Conservation (phyloP, 306 rosid genomes). For the Pyrus communis region DNA sequence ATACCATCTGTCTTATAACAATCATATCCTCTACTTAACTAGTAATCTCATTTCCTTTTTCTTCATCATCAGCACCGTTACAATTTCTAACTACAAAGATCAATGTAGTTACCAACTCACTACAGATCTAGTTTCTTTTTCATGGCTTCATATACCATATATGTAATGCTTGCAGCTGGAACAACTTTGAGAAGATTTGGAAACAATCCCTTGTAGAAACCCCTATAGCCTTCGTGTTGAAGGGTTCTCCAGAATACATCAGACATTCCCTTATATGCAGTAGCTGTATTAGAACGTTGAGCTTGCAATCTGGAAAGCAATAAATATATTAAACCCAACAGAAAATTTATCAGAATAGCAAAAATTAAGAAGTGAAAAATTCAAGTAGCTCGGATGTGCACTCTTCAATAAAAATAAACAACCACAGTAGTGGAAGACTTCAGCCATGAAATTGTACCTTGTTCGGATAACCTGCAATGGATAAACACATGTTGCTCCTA, state of each 20-base stretch:
- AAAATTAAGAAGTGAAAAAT: background rate
- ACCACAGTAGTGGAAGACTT: conserved; percentile 2
- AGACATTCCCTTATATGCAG: conserved; percentile 60
- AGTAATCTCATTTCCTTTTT: conserved; percentile 17
- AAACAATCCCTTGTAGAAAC: conserved; percentile 91
- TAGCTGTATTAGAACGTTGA: conserved; percentile 30
- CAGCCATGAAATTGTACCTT: conserved; percentile 43
- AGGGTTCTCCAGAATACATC: conserved; percentile 87
- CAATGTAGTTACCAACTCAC: conserved; percentile 18
- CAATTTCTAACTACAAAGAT: conserved; percentile 25
- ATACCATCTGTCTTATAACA: conserved; percentile 19
- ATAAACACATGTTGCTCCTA: conserved; percentile 94
- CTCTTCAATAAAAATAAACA: background rate
- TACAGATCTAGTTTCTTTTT: conserved; percentile 78
- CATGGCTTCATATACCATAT: conserved; percentile 82
- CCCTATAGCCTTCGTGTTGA: conserved; percentile 59
- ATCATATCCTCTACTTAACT: conserved; percentile 26
- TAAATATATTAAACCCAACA: background rate
- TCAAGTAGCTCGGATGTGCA: background rate
- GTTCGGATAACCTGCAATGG: conserved; percentile 91
- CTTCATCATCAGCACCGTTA: conserved; percentile 20
- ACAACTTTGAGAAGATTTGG: conserved; percentile 94
- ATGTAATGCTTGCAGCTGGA: conserved; percentile 91
- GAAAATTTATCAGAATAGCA: background rate
- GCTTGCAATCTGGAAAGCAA: conserved; percentile 84